Conservation (phyloP, 805 yeast genomes). For the Maudiozyma pseudohumilis region DNA sequence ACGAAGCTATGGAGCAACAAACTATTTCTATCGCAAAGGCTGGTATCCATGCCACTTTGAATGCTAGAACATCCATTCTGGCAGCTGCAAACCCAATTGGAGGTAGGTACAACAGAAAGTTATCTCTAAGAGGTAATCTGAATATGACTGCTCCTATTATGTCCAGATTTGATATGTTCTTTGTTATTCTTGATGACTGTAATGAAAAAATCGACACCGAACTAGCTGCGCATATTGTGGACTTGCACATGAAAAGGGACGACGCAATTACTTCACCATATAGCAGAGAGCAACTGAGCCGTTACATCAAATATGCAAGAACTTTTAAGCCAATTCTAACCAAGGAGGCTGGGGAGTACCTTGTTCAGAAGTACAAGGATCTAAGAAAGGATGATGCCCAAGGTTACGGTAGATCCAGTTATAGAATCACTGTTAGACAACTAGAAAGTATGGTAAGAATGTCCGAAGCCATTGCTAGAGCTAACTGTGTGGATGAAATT, state of each 20-base stretch:
- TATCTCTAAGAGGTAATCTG: slow-evolving; percentile 74
- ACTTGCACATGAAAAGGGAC: slow-evolving; percentile 83
- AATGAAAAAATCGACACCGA: slow-evolving; percentile 84
- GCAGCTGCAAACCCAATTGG: slow-evolving; percentile 99
- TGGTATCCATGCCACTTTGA: slow-evolving; percentile 94
- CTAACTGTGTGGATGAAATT: slow-evolving; percentile 85
- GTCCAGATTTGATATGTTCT: slow-evolving; percentile 94
- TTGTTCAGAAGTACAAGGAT: slow-evolving; percentile 75
- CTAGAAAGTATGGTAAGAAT: slow-evolving; percentile 87
- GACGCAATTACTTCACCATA: slow-evolving; percentile 85
- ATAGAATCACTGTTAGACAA: slow-evolving; percentile 94
- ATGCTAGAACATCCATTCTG: slow-evolving; percentile 89
- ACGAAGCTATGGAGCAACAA: slow-evolving; percentile 99
- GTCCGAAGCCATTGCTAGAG: slow-evolving; percentile 93
- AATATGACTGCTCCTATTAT: slow-evolving; percentile 97
- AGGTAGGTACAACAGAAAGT: slow-evolving; percentile 88
- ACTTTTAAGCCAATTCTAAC: slow-evolving; percentile 88
- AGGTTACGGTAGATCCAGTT: slow-evolving; percentile 68
- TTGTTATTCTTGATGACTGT: slow-evolving; percentile 90
- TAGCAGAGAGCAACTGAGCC: slow-evolving; percentile 74
- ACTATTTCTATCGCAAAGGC: slow-evolving; percentile 98
- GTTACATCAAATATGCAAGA: slow-evolving; percentile 85
- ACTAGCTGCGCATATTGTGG: slow-evolving; percentile 86
- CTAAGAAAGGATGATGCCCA: slow-evolving; percentile 84
- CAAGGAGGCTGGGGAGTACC: slow-evolving; percentile 62